Evolutionary conservation across 78 protist species (phyloP), one percentile per base, ranked within the genome.

Genomic region (Dictyostelium brefeldianum): DNA sequence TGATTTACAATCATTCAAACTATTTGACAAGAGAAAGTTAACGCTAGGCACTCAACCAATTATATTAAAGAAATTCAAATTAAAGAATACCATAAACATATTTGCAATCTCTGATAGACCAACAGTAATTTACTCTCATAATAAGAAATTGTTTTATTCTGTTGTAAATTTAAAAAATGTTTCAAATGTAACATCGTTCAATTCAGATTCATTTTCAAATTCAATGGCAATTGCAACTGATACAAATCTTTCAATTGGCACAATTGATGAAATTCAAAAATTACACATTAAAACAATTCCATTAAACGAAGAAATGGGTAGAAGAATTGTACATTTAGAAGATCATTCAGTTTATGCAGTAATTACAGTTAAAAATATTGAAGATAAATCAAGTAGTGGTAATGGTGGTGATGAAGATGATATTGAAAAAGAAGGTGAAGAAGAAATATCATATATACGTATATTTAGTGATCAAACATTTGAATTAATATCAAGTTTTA

Each of bases 61-160:
- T 22, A 7, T 48, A n/a, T 91, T 97, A 54, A 51, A 36, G 18
- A 84, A 57, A 31, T 90, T 94, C 48, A 71, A 81, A 69, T 51
- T 83, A 57, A 89, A 64, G 25, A 83, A 83, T 48, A 43, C 54
- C 5, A 18, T 22, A 41, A 79, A 89, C 77, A 98, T 98, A 25
- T 98, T 98, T 83, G 98, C 96, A 12, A 64, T 95, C 53, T 87
- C 98, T 3, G 98, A 97, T 83, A 80, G 98, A 7, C 99, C 99
- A 29, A 77, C 99, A 8, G 97, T 97, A 65, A 83, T 98, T 36
- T 93, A 96, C 67, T 20, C 91, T 53, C 43, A 59, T 75, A 82
- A 82, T 64, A 36, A 77, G 64, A 96, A 96, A 91, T 92, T 98
- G 18, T 79, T 94, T 47, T 95, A 78, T 75, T 89, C 97, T 8